Conservation (phyloP, 2,329 filamentous ascomycete species). For the Cladophialophora psammophila region DNA sequence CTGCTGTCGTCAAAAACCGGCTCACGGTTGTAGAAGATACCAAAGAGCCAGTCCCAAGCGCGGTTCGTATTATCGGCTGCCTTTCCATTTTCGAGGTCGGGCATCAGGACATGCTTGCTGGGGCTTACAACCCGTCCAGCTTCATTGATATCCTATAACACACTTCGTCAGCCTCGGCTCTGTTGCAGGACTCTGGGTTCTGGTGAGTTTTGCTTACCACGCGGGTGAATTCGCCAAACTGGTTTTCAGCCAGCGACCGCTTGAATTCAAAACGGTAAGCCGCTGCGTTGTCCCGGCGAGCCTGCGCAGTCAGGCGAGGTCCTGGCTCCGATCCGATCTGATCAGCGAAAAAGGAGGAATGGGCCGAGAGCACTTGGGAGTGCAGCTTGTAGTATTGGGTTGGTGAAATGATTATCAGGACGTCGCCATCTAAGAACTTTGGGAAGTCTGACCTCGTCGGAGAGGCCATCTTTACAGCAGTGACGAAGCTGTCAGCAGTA, state of each 20-base stretch:
- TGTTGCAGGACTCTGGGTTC: not conserved
- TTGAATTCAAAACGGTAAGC: conserved; percentile 40
- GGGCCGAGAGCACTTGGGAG: conserved; percentile 42
- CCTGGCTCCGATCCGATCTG: conserved; percentile 39
- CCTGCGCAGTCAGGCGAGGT: conserved; percentile 42
- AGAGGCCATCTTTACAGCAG: conserved; percentile 34
- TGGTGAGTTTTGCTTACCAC: conserved; percentile 27
- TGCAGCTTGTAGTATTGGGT: conserved; percentile 51
- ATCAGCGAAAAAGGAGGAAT: conserved; percentile 39
- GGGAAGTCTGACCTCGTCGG: conserved; percentile 44
- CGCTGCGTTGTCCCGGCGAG: conserved; percentile 40
- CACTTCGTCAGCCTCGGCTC: conserved; percentile 13
- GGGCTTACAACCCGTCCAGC: conserved; percentile 42
- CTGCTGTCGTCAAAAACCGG: conserved; percentile 51
- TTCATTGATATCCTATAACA: conserved; percentile 46
- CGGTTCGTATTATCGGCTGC: conserved; percentile 33
- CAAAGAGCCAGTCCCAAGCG: conserved; percentile 55
- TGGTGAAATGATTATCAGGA: conserved; percentile 48
- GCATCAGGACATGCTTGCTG: conserved; percentile 31
- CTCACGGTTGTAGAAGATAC: conserved; percentile 55
- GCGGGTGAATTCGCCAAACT: conserved; percentile 32
- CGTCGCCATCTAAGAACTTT: conserved; percentile 50
- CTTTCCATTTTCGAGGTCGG: conserved; percentile 48
- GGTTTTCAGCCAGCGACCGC: not conserved
- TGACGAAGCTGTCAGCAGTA: not conserved